Conservation (phyloP, 2,329 filamentous ascomycete genomes). For the Gaeumannomyces sp. region DNA sequence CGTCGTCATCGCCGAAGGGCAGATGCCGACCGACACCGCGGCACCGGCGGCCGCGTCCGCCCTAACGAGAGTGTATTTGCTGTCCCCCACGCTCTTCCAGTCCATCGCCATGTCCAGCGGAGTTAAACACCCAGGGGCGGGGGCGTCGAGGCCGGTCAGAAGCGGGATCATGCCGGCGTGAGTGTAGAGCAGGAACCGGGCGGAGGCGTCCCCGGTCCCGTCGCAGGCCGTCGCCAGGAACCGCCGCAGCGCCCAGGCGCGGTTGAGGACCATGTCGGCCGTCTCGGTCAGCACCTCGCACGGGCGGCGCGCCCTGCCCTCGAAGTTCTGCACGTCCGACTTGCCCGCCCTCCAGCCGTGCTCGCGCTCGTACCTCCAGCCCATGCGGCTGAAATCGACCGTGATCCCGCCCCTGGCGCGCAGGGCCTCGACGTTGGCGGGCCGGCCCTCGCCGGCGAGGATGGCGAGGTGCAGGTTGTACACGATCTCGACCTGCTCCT, state of each 20-base stretch:
- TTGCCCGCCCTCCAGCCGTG: no score
- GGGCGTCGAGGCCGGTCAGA: not conserved
- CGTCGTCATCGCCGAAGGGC: not conserved
- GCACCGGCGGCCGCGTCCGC: not conserved
- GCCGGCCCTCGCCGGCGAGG: not conserved
- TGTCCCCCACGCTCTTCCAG: not conserved
- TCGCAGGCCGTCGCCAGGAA: not conserved
- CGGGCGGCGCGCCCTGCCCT: no score
- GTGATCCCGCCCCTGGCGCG: not conserved
- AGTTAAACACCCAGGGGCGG: not conserved
- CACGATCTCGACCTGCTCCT: constrained; percentile 2
- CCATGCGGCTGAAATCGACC: not conserved
- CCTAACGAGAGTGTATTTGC: not conserved
- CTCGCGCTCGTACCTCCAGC: not conserved
- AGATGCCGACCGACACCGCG: not conserved
- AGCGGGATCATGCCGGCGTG: constrained; percentile 4
- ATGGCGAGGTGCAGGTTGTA: not conserved
- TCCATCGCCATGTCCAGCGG: not conserved
- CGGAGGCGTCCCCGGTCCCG: not conserved
- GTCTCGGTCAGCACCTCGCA: not conserved
- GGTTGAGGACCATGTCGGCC: not conserved
- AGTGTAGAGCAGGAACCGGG: constrained; percentile 1
- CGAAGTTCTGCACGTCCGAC: not conserved
- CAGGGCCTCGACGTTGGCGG: not conserved
- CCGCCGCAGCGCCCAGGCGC: not conserved